Evolutionary conservation across 192 early-diverging fungal genomes (phyloP), one percentile per base, ranked within the genome.

Genomic region (Pilaira anomala): DNA sequence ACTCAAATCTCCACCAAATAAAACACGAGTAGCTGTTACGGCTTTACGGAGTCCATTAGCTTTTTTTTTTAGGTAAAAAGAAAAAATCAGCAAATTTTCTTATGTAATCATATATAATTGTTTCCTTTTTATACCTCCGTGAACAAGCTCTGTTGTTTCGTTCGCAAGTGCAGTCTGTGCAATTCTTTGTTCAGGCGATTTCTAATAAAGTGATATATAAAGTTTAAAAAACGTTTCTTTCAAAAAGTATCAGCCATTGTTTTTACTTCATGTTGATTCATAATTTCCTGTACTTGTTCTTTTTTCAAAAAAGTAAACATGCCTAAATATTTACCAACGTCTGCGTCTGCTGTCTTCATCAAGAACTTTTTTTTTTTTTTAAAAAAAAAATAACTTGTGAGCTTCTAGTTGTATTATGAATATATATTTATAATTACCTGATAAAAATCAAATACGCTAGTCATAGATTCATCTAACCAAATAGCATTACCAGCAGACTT

Each of bases 401-500:
- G 19, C 25, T 39, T 25, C 50, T n/a, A 26, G n/a, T 21, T n/a
- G 29, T 46, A 2, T 19, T 19, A 46, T 46, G 9, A 19, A 46
- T 16, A 46, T 19, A 18, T 16, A 46, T 40, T 8, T 1, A 11
- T 4, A 26, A n/a, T 24, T 71, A 91, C 89, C 83, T 98, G 95
- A 74, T 96, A 98, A 58, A 98, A 88, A 50, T 96, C 94, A 73
- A 87, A 98, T 3, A 83, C 65, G 21, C 91, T 91, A 0, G 91
- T 86, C 79, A 87, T 82, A 3, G 48, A 77, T 26, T 83, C 82
- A 73, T 95, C 91, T 63, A 98, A 74, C 96, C 96, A 98, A 13
- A 98, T 80, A 2, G 94, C 94, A 71, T 98, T 98, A 28, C 96
- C 96, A 18, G 91, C 93, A 30, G 89, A 92, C 73, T 98, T 98